Conservation (phyloP, 2,329 filamentous ascomycete genomes). For the Apiospora aurea region DNA sequence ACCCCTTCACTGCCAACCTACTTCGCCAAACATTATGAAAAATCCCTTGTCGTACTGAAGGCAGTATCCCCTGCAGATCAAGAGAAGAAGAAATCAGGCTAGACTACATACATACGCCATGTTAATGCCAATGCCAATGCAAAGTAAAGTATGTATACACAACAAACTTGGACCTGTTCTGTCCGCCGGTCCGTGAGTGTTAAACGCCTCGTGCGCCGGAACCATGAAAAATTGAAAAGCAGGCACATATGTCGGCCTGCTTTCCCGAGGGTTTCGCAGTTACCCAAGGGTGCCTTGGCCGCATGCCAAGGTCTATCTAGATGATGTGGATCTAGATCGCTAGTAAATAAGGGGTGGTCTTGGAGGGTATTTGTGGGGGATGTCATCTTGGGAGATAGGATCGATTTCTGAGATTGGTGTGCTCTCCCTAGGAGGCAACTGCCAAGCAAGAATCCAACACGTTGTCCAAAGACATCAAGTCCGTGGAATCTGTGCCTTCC, state of each 20-base stretch:
- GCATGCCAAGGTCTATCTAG: constrained; percentile 8
- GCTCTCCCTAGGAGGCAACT: constrained; percentile 43
- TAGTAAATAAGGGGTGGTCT: neutral
- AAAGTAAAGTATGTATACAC: constrained; percentile 17
- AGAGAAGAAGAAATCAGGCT: neutral
- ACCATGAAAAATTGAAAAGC: constrained; percentile 11
- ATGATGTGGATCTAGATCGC: constrained; percentile 3
- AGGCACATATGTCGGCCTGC: neutral
- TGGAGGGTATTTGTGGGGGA: neutral
- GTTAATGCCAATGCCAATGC: constrained; percentile 29
- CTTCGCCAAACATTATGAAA: constrained; percentile 16
- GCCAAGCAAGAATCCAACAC: constrained; percentile 65
- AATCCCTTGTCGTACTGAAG: neutral
- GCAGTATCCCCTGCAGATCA: neutral
- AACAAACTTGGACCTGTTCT: constrained; percentile 11
- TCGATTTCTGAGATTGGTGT: constrained; percentile 29
- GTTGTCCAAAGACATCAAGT: constrained; percentile 60
- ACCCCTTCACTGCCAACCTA: neutral
- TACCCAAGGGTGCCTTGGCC: neutral
- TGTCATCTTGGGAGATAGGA: neutral
- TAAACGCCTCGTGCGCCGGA: constrained; percentile 15
- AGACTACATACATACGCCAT: constrained; percentile 20
- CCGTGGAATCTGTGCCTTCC: constrained; percentile 64
- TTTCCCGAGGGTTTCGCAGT: neutral
- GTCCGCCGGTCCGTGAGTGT: constrained; percentile 18